These are phyloP conservation scores for Spergularia azorica DNA, from an alignment of 179 eudicot genomes.

Conservation along the genomic window DNA sequence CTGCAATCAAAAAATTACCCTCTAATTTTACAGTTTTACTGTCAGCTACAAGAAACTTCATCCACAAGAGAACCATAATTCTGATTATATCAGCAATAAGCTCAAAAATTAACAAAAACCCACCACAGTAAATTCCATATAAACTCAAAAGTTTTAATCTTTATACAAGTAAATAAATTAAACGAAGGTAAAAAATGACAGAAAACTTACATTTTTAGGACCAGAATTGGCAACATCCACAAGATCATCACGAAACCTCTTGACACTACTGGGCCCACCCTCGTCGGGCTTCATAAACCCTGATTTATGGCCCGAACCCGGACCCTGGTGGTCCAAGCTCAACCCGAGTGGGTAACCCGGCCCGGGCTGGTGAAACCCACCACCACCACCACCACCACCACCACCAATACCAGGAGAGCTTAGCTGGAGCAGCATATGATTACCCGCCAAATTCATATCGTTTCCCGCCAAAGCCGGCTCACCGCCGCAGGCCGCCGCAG, in stretches of 20 bases:
- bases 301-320: slow-evolving; percentile 20
- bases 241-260: slow-evolving; percentile 68
- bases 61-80: not conserved
- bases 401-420: slow-evolving; percentile 48
- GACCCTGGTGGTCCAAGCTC: slow-evolving; percentile 72
- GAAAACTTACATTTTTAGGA: slow-evolving; percentile 50
- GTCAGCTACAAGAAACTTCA: not conserved
- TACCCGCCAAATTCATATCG: slow-evolving; percentile 30
- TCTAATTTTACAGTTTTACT: not conserved
- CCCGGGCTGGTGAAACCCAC: slow-evolving; percentile 30
- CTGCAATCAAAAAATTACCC: not conserved
- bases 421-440: slow-evolving; percentile 85
- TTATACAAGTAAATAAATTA: not conserved
- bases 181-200: not conserved
- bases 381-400: slow-evolving; percentile 32
- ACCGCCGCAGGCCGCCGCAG: slow-evolving; percentile 11
- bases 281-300: slow-evolving; percentile 56
- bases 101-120: not conserved
- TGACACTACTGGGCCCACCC: slow-evolving; percentile 48
- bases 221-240: slow-evolving; percentile 48
- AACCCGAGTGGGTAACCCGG: slow-evolving; percentile 73
- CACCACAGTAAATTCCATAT: not conserved
- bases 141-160: not conserved
- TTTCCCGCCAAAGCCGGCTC: slow-evolving; percentile 54
- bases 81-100: not conserved